Evolutionary conservation across 2,329 filamentous ascomycete genomes (phyloP), one percentile per base, ranked within the genome.

Genomic region (Penicillium sp.): DNA sequence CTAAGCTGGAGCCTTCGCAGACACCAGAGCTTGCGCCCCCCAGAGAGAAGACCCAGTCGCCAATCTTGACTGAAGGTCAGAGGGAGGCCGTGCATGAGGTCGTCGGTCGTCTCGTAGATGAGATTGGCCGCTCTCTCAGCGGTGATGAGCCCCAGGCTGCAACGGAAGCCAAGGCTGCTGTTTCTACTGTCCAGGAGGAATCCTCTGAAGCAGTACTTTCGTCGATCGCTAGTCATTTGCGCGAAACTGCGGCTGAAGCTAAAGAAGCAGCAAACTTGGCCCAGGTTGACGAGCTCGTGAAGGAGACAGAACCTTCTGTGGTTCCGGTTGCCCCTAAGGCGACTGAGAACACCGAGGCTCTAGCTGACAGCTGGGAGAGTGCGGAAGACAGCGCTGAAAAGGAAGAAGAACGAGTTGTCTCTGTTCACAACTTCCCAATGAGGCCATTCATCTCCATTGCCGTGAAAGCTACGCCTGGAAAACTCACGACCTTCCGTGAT

Each of bases 351-450:
- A 77, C 79, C 50, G 77, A 83, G 40, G 80, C 69, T n/a, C 60
- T 92, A 47, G 89, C 86, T n/a, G 92, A 96, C 63, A 93, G 88
- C 76, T 96, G 92, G 92, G 92, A 96, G 79, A 95, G 88, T 63
- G 90, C 89, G 4, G 91, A 93, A 68, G 85, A 85, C 55, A 69
- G 70, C 47, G 83, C 85, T 35, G 89, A 91, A 73, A 86, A 89
- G 65, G 86, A 87, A 58, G 83, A 86, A 51, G 76, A 84, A 4
- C 78, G 82, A 46, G 82, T 86, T 27, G 86, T 96, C 64, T 88
- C 85, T 71, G 93, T 97, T 47, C 94, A 90, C 80, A 96, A 96
- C 75, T 96, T 99, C 74, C 94, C 94, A 17, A 91, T 99, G 88
- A 91, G 89, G 75, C 94, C 94, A 4, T 99, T 95, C 82, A 93